phyloP scores from a whole-genome alignment of 371 early-diverging fungal genomes.

The Funneliformis caledonium region DNA sequence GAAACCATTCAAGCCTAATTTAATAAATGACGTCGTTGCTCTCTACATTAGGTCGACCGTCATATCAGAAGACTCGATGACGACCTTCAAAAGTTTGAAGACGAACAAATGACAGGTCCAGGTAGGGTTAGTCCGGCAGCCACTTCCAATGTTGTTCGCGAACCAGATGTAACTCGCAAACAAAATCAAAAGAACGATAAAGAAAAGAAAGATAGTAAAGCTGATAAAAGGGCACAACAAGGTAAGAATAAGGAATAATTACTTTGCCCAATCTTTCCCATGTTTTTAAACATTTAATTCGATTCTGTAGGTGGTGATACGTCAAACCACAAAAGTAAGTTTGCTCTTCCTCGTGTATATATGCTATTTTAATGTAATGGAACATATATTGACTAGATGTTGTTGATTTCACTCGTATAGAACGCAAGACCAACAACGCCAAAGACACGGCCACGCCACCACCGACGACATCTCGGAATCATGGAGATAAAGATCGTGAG shows the following conservation, averaged over 20 bases:
- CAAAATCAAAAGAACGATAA: constrained; percentile 45
- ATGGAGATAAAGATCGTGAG: constrained; percentile 10
- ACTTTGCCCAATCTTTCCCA: background rate
- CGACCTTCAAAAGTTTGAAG: constrained; percentile 88
- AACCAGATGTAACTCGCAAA: constrained; percentile 30
- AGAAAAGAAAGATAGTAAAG: constrained; percentile 33
- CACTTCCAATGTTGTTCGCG: constrained; percentile 19
- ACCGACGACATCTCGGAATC: constrained; percentile 1
- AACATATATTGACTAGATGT: background rate
- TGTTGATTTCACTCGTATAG: background rate
- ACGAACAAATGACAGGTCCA: constrained; percentile 78
- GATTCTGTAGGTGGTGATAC: background rate
- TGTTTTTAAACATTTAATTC: background rate
- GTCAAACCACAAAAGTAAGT: background rate
- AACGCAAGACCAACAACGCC: constrained; percentile 8
- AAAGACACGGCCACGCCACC: constrained; percentile 7
- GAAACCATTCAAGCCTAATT: background rate
- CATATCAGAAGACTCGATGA: constrained; percentile 91
- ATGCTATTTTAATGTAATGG: background rate
- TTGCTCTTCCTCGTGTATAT: background rate
- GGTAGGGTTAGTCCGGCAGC: constrained; percentile 49
- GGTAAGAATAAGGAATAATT: background rate
- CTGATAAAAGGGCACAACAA: background rate
- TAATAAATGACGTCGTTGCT: background rate
- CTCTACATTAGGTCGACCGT: constrained; percentile 74